Base-by-base conservation (phyloP, 805 yeast genomes). In the Myxozyma vanderwaltii region DNA sequence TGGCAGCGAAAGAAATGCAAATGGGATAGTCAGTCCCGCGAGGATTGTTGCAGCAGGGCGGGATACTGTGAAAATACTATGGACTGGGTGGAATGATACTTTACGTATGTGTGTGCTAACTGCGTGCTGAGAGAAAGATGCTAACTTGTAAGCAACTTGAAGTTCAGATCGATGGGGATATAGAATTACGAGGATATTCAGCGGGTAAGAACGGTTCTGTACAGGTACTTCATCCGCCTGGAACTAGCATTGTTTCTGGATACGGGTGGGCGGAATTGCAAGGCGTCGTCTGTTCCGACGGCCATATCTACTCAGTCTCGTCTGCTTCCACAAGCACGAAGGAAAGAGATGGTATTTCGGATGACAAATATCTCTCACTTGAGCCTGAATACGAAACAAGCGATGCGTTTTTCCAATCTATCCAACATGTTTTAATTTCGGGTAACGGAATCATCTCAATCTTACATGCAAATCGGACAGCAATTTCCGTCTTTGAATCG, bases 11-110 rank as follows among this genome's bases (percentile, higher is more conserved):
- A 44, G 10, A 15, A 51, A 15, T 15, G 36, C 51, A 2, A 7
- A 8, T 45, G 47, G 27, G 17, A 17, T 55, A 15, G 24, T 56
- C n/a, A n/a, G 17, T 17, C 49, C 43, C 5, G 56, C 59, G 7
- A 33, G 19, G 29, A 31, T 43, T 13, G 29, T 53, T 23, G 60
- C 54, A 2, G 54, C 27, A 12, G 54, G 50, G 10, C 45, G 54
- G 43, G 26, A 29, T 23, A n/a, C 12, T 21, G 47, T 41, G 24
- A 45, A 39, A 39, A 41, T 58, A 5, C 17, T 58, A 10, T 58
- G 62, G 62, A 50, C 59, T 3, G 62, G 62, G 21, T 58, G 58
- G 58, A 44, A 26, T 24, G 62, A 53, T 31, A 41, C 59, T 29
- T 27, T 58, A 23, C 31, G 60, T 58, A 48, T 1, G 54, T 36